These are phyloP conservation scores for Cystoderma amianthinum DNA, from an alignment of 768 basidiomycete genomes.

Conservation along the genomic window DNA sequence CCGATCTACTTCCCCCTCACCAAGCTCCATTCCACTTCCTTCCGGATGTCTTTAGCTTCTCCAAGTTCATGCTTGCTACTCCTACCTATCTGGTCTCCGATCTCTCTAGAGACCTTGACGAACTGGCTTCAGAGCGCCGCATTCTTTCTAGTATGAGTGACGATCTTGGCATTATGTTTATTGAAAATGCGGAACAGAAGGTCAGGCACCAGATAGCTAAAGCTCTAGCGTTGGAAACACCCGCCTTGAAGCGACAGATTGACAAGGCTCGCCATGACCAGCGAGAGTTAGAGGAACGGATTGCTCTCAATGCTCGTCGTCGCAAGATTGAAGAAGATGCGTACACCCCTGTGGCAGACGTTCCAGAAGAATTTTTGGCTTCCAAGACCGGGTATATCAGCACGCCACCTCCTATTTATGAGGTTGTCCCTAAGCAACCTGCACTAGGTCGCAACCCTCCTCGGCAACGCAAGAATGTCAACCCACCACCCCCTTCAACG, in stretches of 20 bases:
- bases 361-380: constrained; percentile 55
- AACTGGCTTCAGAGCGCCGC: constrained; percentile 65
- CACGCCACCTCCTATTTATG: constrained; percentile 3
- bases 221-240: constrained; percentile 68
- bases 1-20: constrained; percentile 84
- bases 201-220: constrained; percentile 77
- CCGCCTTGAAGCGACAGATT: constrained; percentile 54
- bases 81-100: constrained; percentile 76
- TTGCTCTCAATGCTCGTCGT: constrained; percentile 18
- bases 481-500: constrained; percentile 81
- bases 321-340: constrained; percentile 20
- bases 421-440: constrained; percentile 3
- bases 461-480: constrained; percentile 70
- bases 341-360: constrained; percentile 20
- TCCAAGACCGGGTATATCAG: constrained; percentile 21
- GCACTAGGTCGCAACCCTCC: constrained; percentile 34
- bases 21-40: constrained; percentile 95
- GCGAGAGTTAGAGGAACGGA: constrained; percentile 45
- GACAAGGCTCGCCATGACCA: constrained; percentile 55
- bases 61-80: constrained; percentile 96
- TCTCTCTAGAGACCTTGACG: constrained; percentile 65
- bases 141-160: constrained; percentile 64
- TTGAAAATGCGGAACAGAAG: constrained; percentile 72
- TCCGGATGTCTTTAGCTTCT: constrained; percentile 80
- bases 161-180: constrained; percentile 69